Conservation (phyloP, 345 rosid genomes). For the Camelina hispida region DNA sequence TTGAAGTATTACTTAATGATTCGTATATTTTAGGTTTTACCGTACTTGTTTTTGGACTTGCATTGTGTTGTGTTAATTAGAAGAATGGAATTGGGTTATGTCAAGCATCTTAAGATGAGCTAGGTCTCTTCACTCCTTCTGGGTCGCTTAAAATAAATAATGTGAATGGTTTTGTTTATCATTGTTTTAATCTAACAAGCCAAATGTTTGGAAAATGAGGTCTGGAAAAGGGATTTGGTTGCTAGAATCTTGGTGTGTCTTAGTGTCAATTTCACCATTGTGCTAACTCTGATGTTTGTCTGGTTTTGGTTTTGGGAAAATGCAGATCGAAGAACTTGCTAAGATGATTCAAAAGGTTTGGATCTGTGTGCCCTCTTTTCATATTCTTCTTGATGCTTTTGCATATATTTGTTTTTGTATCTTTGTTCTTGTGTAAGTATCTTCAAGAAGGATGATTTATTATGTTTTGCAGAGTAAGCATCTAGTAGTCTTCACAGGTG, state of each 20-base stretch:
- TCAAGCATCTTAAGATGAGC: constrained; percentile 18
- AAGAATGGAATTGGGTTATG: constrained; percentile 10
- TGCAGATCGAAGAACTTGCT: constrained; percentile 69
- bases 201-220: constrained; percentile 1
- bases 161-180: constrained; percentile 6
- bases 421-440: constrained; percentile 3
- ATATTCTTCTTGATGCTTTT: not conserved
- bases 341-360: constrained; percentile 61
- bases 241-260: constrained; percentile 18
- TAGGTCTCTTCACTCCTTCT: not conserved
- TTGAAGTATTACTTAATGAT: constrained; percentile 8
- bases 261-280: constrained; percentile 6
- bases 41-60: constrained; percentile 13
- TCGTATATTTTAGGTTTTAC: constrained; percentile 7
- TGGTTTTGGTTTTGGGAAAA: constrained; percentile 33
- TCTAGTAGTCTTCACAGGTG: constrained; percentile 97
- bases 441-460: constrained; percentile 46
- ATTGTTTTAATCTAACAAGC: not conserved
- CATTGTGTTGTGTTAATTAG: constrained; percentile 32
- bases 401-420: not conserved
- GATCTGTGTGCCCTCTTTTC: constrained; percentile 2
- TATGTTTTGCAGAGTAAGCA: constrained; percentile 91
- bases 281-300: constrained; percentile 8
- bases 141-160: not conserved
- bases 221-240: constrained; percentile 2